A percentile compares a stretch with the other conserved stretches of the same genome.
Evolutionary conservation across 1,139 yeast species (phyloP).

Genomic region (Kurtzmaniella natalensis): DNA sequence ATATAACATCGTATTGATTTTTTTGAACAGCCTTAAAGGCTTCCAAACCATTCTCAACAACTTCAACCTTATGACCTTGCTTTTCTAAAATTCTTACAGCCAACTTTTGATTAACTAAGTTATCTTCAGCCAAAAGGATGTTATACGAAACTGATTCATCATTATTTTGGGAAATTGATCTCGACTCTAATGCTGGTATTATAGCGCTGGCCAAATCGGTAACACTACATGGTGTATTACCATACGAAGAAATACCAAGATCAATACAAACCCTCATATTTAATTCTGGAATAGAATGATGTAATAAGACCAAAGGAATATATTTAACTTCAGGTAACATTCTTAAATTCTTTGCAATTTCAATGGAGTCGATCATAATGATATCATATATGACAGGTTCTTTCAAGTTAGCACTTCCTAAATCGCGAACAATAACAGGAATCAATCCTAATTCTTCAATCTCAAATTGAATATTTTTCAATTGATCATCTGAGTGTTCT

Average conservation of each 20-base stretch:
- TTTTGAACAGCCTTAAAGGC: slow-evolving; percentile 76
- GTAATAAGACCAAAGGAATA: slow-evolving; percentile 73
- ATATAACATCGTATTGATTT: slow-evolving; percentile 66
- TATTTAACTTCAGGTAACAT: slow-evolving; percentile 71
- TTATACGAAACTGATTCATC: slow-evolving; percentile 76
- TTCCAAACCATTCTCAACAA: slow-evolving; percentile 80
- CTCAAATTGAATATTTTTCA: slow-evolving; percentile 39
- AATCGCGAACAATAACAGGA: slow-evolving; percentile 48
- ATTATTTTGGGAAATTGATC: slow-evolving; percentile 74
- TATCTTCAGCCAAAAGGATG: slow-evolving; percentile 80
- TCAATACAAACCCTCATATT: slow-evolving; percentile 80
- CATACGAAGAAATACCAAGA: slow-evolving; percentile 82
- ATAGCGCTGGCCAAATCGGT: slow-evolving; percentile 79
- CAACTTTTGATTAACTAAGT: slow-evolving; percentile 78
- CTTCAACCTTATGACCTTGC: slow-evolving; percentile 77
- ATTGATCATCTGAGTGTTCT: slow-evolving; percentile 51
- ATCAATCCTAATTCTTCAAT: slow-evolving; percentile 42
- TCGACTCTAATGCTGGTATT: slow-evolving; percentile 77
- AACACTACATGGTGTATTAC: slow-evolving; percentile 81
- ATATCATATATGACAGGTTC: slow-evolving; percentile 70
- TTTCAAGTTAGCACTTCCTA: slow-evolving; percentile 45
- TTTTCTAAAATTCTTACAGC: slow-evolving; percentile 81
- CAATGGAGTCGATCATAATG: slow-evolving; percentile 75
- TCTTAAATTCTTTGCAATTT: slow-evolving; percentile 66
- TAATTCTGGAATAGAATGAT: slow-evolving; percentile 73